Percentiles rank a stretch among this genome's conserved stretches.
Conservation (phyloP, 75 land plant species). For the Adiantum capillusveneris region DNA sequence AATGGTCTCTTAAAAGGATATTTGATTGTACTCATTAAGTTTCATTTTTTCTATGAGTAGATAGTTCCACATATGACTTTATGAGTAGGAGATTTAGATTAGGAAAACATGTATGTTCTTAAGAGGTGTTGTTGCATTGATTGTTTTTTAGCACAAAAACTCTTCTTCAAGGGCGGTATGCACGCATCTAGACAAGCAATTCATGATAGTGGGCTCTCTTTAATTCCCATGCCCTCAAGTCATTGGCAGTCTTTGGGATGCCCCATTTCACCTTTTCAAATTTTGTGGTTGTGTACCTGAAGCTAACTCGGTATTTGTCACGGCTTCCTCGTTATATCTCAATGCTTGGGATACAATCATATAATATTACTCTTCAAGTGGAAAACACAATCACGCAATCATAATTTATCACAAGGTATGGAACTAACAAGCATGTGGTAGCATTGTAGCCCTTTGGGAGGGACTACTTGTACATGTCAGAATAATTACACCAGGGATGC, state of each 20-base stretch:
- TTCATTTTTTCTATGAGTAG: too few relatives aligned
- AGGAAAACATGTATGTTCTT: too few relatives aligned
- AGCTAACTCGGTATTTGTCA: slow-evolving; percentile 39
- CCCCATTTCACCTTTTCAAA: too few relatives aligned
- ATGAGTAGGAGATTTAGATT: too few relatives aligned
- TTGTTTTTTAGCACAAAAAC: too few relatives aligned
- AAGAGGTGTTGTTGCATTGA: too few relatives aligned
- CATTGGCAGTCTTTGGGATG: slow-evolving; percentile 35
- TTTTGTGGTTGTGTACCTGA: slow-evolving; percentile 33
- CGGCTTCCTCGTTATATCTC: slow-evolving; percentile 16
- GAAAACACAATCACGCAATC: slow-evolving; percentile 30
- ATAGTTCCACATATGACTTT: too few relatives aligned
- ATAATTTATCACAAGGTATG: slow-evolving; percentile 19
- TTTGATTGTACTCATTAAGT: too few relatives aligned
- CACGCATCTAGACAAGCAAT: not conserved
- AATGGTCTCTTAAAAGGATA: too few relatives aligned
- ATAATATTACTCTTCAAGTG: slow-evolving; percentile 32
- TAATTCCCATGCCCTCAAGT: slow-evolving; percentile 19
- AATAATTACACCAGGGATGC: slow-evolving; percentile 25
- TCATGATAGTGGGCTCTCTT: slow-evolving; percentile 30
- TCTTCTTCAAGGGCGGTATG: not conserved
- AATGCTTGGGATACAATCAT: slow-evolving; percentile 58
- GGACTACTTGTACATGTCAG: slow-evolving; percentile 39
- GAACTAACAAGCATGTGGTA: slow-evolving; percentile 38
- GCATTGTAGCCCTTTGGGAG: slow-evolving; percentile 9